Conservation (phyloP, 371 early-diverging fungal genomes). For the Rhizomucor pusillus region DNA sequence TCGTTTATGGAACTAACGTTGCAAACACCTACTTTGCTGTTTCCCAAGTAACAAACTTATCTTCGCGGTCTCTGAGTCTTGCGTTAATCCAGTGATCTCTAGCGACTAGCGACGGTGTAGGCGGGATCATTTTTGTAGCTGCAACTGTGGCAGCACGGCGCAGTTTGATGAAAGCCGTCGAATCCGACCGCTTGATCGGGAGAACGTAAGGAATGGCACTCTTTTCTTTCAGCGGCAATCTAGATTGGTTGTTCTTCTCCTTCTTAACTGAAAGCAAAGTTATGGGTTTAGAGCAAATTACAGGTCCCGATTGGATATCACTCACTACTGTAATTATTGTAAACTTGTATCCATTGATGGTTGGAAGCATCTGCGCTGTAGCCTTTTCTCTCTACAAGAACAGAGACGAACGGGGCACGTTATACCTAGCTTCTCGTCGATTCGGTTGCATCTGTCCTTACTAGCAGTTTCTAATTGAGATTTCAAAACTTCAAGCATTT, state of each 20-base stretch:
- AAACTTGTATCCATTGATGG: slow-evolving; percentile 27
- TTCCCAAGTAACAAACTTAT: slow-evolving; percentile 50
- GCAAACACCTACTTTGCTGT: slow-evolving; percentile 42
- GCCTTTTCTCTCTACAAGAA: slow-evolving; percentile 8
- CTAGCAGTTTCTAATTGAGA: slow-evolving; percentile 10
- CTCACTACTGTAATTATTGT: slow-evolving; percentile 20
- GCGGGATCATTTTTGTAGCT: not conserved
- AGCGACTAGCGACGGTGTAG: slow-evolving; percentile 12
- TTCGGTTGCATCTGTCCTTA: slow-evolving; percentile 7
- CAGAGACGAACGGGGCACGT: not conserved
- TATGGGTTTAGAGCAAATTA: not conserved
- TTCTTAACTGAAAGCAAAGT: slow-evolving; percentile 9
- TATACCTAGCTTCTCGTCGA: not conserved
- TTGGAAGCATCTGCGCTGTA: slow-evolving; percentile 3
- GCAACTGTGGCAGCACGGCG: slow-evolving; percentile 28
- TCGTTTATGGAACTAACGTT: no score
- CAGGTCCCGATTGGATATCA: not conserved
- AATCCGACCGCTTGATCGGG: slow-evolving; percentile 33
- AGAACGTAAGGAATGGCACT: slow-evolving; percentile 34
- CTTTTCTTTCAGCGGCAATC: slow-evolving; percentile 13
- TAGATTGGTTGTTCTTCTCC: slow-evolving; percentile 17
- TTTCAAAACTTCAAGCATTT: slow-evolving; percentile 20
- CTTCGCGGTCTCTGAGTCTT: slow-evolving; percentile 52
- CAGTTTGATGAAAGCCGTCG: slow-evolving; percentile 28
- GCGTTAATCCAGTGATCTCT: slow-evolving; percentile 63